Evolutionary conservation across 306 rosid species (phyloP).

Genomic region (Fagus crenata): DNA sequence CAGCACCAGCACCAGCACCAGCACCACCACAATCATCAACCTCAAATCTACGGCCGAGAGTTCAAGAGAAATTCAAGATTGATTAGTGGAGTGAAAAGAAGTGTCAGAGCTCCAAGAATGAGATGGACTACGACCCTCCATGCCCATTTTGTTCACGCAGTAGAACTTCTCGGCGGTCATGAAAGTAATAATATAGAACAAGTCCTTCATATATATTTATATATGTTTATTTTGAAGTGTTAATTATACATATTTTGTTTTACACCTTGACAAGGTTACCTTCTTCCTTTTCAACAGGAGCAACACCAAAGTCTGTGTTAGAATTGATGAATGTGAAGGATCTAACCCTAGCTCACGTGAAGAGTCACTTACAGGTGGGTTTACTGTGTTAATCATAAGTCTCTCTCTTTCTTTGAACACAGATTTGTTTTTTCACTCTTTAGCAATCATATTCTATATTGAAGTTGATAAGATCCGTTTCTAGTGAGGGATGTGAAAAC

Average conservation of each 20-base stretch:
- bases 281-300: slow-evolving; percentile 49
- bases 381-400: slow-evolving; percentile 18
- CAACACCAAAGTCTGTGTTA: slow-evolving; percentile 90
- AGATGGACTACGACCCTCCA: slow-evolving; percentile 94
- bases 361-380: slow-evolving; percentile 97
- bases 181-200: slow-evolving; percentile 54
- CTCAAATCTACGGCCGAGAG: slow-evolving; percentile 62
- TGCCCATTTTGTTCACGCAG: slow-evolving; percentile 88
- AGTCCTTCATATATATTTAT: background rate
- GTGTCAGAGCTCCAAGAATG: slow-evolving; percentile 89
- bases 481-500: slow-evolving; percentile 48
- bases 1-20: slow-evolving; percentile 4
- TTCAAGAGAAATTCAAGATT: slow-evolving; percentile 59
- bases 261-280: background rate
- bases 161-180: slow-evolving; percentile 95
- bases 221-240: slow-evolving; percentile 15
- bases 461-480: slow-evolving; percentile 5
- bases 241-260: background rate
- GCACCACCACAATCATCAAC: slow-evolving; percentile 34
- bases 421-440: slow-evolving; percentile 23
- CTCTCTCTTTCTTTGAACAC: slow-evolving; percentile 33
- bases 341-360: slow-evolving; percentile 96
- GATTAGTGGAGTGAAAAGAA: slow-evolving; percentile 51
- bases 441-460: slow-evolving; percentile 24
- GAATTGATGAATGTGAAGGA: slow-evolving; percentile 94